These are phyloP conservation scores for Penicillium brevicompactum DNA, from an alignment of 2,329 filamentous ascomycete species.

Conservation along the genomic window DNA sequence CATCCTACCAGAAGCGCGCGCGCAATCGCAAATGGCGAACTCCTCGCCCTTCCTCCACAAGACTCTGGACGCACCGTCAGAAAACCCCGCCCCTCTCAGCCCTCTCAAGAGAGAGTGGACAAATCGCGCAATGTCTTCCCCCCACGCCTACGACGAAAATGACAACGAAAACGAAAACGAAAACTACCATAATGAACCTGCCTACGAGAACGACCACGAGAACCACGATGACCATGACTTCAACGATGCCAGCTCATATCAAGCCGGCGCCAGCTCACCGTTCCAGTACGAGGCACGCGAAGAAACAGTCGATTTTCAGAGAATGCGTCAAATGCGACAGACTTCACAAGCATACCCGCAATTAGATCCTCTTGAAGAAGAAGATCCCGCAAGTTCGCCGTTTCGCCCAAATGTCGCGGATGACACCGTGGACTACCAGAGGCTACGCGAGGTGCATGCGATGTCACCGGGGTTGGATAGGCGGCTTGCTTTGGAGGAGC, in stretches of 20 bases:
- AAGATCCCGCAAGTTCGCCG: constrained; percentile 38
- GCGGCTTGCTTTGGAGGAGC: constrained; percentile 19
- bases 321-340: constrained; percentile 21
- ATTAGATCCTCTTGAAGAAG: constrained; percentile 10
- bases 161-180: not conserved
- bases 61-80: constrained; percentile 22
- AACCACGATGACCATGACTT: constrained; percentile 20
- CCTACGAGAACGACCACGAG: constrained; percentile 9
- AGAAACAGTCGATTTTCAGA: constrained; percentile 36
- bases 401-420: constrained; percentile 36
- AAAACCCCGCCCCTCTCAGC: constrained; percentile 27
- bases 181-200: constrained; percentile 8
- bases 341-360: constrained; percentile 8
- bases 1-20: constrained; percentile 46
- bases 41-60: constrained; percentile 28
- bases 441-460: constrained; percentile 18
- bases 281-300: constrained; percentile 38
- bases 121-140: constrained; percentile 11
- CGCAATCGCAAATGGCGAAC: constrained; percentile 27
- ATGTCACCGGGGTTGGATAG: constrained; percentile 20
- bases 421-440: constrained; percentile 34
- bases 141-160: constrained; percentile 15
- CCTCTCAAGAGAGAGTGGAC: constrained; percentile 28
- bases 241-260: constrained; percentile 23
- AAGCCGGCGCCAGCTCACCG: constrained; percentile 38